Base-by-base conservation (phyloP, 2,329 filamentous ascomycete species). In the Diaporthe longicolla region DNA sequence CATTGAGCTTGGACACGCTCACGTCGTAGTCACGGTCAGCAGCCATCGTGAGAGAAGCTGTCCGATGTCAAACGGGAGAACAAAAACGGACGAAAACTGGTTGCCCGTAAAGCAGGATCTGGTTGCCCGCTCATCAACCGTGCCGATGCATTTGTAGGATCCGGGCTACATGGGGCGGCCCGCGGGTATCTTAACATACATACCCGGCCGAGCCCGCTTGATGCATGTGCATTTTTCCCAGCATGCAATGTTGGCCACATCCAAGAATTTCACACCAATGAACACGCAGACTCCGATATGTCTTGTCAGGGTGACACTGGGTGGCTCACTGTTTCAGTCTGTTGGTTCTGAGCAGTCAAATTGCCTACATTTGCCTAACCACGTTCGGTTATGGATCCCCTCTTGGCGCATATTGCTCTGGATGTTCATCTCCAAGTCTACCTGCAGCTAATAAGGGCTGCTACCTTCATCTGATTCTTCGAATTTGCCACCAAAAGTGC, bases 241-340 rank as follows among this genome's bases (percentile, higher is more conserved):
- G 32, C 32, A 58, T 58, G 32, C 32, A 58, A 58, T 40, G 37
- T 40, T 40, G 37, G 37, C 37, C 37, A 40, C 10, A 40, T 15
- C 15, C 37, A 40, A 40, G 19, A 37, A 58, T 58, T 58, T 37
- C n/a, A 58, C 55, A 58, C 29, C 29, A 58, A 58, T 58, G 50
- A 37, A n/a, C 19, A 37, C 13, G 55, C 55, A n/a, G 19, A 13
- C 8, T 58, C 19, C n/a, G 55, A 58, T 35, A 19, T 58, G 55
- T 58, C 55, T 58, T 37, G 19, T 58, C 55, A 58, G 55, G 55
- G 55, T 58, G 32, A 58, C 55, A 58, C 55, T 58, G 32, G 32
- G 55, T 37, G 55, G 55, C 32, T n/a, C 55, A 37, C 8, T 13
- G 55, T 58, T 8, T 58, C 55, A 58, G 55, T 32, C 45, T n/a